Evolutionary conservation across 2,329 filamentous ascomycete genomes (phyloP), one percentile per base, ranked within the genome.

Genomic region (Aspergillus fijiensis): DNA sequence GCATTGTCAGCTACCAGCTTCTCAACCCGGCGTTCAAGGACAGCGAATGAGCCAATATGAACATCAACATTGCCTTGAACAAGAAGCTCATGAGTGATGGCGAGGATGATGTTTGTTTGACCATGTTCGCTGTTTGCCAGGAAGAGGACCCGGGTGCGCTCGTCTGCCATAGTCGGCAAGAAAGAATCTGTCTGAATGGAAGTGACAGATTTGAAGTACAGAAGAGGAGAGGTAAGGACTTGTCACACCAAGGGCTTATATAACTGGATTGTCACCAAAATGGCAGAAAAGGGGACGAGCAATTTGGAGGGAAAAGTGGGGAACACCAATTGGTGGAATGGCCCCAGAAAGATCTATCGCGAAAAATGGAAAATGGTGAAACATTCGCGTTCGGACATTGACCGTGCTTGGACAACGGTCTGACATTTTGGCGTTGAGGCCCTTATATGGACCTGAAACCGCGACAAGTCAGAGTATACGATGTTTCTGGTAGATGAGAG

Each of bases 51-150:
- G 3, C 75, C 79, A 27, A 82, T 72, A 59, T 83, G 80, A 6
- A 82, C 67, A 35, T 79, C 72, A 29, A 78, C 71, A 14, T 76
- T 60, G 2, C 72, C 71, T 5, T 73, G 67, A 4, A 70, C 65
- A 1, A 79, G 63, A 0, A 82, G 69, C 29, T 79, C 79, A 39
- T 78, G 72, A 4, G 71, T 71, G 0, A 77, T 74, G 6, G 80
- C 80, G 6, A 83, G 62, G 39, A 80, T 72, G 25, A 82, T 76
- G 64, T 81, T 82, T 19, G 78, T 76, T 58, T 81, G 77, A 4
- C 81, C 81, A 60, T 76, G 74, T 58, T 82, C 81, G 54, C 74
- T 72, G 63, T 78, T 81, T 3, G 80, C 78, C 47, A 82, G 64
- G 48, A 83, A 75, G 1, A 82, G 68, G 9, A 80, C 70, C 4